Conservation (phyloP, 2,329 filamentous ascomycete species). For the Grosmannia clavigera region DNA sequence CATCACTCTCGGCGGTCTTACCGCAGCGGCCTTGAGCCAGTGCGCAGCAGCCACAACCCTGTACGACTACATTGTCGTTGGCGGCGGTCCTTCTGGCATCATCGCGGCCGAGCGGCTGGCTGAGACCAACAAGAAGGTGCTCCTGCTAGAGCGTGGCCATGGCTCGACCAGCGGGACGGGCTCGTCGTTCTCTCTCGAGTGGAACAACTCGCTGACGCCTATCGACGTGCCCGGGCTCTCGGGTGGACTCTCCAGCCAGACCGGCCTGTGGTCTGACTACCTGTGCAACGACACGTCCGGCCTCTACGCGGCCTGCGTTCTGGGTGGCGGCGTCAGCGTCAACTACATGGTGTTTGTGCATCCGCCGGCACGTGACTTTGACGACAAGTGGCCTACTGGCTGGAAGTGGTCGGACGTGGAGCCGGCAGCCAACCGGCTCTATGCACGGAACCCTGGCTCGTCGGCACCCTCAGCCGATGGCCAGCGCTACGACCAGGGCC, state of each 20-base stretch:
- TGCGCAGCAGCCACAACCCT: slow-evolving; percentile 13
- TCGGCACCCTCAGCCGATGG: slow-evolving; percentile 53
- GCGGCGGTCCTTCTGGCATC: slow-evolving; percentile 49
- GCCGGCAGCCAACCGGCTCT: slow-evolving; percentile 47
- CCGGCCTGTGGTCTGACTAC: slow-evolving; percentile 55
- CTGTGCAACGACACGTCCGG: slow-evolving; percentile 40
- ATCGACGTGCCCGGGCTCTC: slow-evolving; percentile 62
- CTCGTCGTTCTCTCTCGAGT: slow-evolving; percentile 19
- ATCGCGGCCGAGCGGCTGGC: slow-evolving; percentile 50
- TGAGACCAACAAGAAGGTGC: slow-evolving; percentile 50
- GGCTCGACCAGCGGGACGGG: slow-evolving; percentile 23
- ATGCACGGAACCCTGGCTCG: slow-evolving; percentile 59
- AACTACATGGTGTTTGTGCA: slow-evolving; percentile 52
- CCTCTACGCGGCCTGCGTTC: slow-evolving; percentile 56
- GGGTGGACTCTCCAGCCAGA: slow-evolving; percentile 19
- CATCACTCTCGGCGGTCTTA: background rate
- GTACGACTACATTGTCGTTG: slow-evolving; percentile 53
- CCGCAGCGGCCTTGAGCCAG: background rate
- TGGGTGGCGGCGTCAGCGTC: slow-evolving; percentile 54
- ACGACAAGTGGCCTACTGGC: slow-evolving; percentile 61
- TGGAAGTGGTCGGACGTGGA: slow-evolving; percentile 56
- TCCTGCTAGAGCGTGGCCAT: slow-evolving; percentile 50
- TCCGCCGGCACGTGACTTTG: slow-evolving; percentile 54
- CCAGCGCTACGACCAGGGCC: slow-evolving; percentile 52
- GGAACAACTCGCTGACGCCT: slow-evolving; percentile 54